phyloP scores from a whole-genome alignment of 768 basidiomycete genomes.

The Termitomyces bulborhizus region DNA sequence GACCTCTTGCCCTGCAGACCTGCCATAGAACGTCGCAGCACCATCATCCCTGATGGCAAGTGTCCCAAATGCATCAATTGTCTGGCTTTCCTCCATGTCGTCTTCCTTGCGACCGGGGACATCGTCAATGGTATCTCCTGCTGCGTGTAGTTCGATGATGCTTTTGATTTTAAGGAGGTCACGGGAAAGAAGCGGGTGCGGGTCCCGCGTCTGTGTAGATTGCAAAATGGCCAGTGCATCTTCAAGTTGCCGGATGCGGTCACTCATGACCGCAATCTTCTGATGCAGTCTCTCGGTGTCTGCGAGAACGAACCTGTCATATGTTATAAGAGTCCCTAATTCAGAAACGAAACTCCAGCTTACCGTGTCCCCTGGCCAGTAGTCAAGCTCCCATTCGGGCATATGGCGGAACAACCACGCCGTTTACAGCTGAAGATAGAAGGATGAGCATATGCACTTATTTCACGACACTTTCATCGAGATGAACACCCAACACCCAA shows the following conservation, averaged over 20 bases:
- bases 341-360: conserved; percentile 12
- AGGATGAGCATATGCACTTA: not conserved
- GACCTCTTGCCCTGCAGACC: conserved; percentile 70
- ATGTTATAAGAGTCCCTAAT: not conserved
- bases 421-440: conserved; percentile 47
- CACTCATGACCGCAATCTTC: conserved; percentile 63
- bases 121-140: conserved; percentile 35
- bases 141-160: conserved; percentile 60
- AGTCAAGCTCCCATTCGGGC: conserved; percentile 70
- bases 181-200: conserved; percentile 54
- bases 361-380: conserved; percentile 77
- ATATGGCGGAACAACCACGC: conserved; percentile 71
- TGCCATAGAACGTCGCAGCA: conserved; percentile 64
- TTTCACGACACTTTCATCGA: not conserved
- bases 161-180: conserved; percentile 64
- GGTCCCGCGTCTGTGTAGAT: conserved; percentile 37
- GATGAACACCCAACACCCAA: not conserved
- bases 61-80: conserved; percentile 66
- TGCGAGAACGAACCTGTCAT: conserved; percentile 57
- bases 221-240: conserved; percentile 58
- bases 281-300: conserved; percentile 65
- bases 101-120: conserved; percentile 16
- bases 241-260: conserved; percentile 67
- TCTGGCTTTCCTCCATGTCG: conserved; percentile 35
- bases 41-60: conserved; percentile 65